phyloP scores from a whole-genome alignment of 2,329 filamentous ascomycete species.

The Aspergillus latus region DNA sequence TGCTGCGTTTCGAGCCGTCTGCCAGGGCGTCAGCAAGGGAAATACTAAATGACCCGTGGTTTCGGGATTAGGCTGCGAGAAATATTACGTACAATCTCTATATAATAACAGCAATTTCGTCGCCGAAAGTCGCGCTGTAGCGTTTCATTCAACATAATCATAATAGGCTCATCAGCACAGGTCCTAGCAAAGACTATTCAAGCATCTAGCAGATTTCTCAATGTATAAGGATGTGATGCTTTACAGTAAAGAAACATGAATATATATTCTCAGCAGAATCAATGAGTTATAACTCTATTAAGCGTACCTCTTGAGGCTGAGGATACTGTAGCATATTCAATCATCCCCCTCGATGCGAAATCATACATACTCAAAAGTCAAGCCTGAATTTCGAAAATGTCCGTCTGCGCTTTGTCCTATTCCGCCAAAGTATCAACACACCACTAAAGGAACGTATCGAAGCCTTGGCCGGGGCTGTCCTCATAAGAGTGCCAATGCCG shows the following conservation, averaged over 20 bases:
- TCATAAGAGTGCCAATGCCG: neutral
- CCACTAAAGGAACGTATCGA: neutral
- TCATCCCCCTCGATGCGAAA: neutral
- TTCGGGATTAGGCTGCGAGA: neutral
- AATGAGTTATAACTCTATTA: no score
- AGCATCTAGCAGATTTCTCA: no score
- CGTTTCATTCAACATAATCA: neutral
- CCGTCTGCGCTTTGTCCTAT: neutral
- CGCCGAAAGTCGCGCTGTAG: no score
- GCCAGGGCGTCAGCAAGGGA: conserved; percentile 27
- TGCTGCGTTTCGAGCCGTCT: conserved; percentile 29
- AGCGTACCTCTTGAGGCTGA: no score
- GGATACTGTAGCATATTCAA: neutral
- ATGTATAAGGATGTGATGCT: no score
- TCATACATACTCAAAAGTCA: neutral
- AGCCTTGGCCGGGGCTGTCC: neutral
- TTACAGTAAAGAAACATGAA: no score
- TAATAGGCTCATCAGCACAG: neutral
- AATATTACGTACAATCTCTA: no score
- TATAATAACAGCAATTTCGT: no score
- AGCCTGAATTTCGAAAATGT: neutral
- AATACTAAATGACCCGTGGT: conserved; percentile 22
- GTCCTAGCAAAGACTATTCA: no score
- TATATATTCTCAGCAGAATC: no score
- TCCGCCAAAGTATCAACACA: neutral